Base-by-base conservation (phyloP, 495 filamentous ascomycete species). In the Lasiosphaeria ovina region DNA sequence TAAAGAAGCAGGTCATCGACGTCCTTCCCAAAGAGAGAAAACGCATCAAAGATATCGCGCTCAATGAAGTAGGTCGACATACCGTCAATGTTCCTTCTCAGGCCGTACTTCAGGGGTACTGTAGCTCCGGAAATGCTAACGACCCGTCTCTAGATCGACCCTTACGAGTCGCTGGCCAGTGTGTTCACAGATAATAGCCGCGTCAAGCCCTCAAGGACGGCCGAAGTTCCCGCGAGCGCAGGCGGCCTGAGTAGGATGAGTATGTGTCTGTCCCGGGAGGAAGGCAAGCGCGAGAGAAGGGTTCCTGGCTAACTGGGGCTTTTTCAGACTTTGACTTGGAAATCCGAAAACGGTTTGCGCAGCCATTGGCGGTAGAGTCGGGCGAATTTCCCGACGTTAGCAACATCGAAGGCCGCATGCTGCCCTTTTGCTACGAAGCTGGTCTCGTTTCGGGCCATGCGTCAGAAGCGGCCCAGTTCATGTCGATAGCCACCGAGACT, bases 1-100 rank as follows among this genome's bases (percentile, higher is more conserved):
- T 97, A 62, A 97, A 97, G 81, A 88, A 84, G 55, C 93, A 98
- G 75, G 87, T 97, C 51, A 98, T 98, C 94, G 87, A 90, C 68
- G 81, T 98, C 38, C 90, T 88, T 49, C 85, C 87, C 14, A 79
- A 94, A 66, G 93, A 98, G 70, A 81, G 94, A 65, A 83, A 90
- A 70, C 84, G 94, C 60, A 82, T 97, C 58, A 97, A 97, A 74
- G 90, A 86, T 54, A 82, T 95, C 38, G 71, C 65, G 45, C 77
- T 76, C 17, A 83, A 83, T 65, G 81, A 83, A 51, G 82, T 83
- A 63, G 45, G 79, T 62, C 34, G 51, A 48, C 36, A 17, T 3
- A 35, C 34, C 1, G 0, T 24, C 24, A 24, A 24, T 24, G 24
- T 24, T 24, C 24, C 24, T 24, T 24, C 2, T 2, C 24, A 24